Evolutionary conservation across 768 basidiomycete genomes (phyloP).

Genomic region (Hygrocybe punicea): DNA sequence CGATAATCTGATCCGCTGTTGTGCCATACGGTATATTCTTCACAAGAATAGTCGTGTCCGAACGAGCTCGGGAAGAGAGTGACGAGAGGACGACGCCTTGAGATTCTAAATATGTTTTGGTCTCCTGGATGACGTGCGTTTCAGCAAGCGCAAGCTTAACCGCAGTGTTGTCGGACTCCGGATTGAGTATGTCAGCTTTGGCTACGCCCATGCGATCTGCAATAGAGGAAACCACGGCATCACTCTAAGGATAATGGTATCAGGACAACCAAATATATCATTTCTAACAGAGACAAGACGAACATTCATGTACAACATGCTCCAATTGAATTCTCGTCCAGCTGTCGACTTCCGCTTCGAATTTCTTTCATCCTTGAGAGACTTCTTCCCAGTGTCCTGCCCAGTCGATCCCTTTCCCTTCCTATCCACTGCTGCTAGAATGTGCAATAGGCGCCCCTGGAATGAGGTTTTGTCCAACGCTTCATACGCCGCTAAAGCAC

Average conservation of each 20-base stretch:
- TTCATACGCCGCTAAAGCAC: slow-evolving; percentile 66
- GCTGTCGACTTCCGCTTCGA: slow-evolving; percentile 64
- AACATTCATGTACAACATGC: slow-evolving; percentile 96
- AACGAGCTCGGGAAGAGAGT: slow-evolving; percentile 53
- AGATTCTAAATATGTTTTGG: slow-evolving; percentile 82
- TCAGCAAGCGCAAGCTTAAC: slow-evolving; percentile 96
- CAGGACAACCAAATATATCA: slow-evolving; percentile 6
- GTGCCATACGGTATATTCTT: slow-evolving; percentile 98
- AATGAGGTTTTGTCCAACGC: slow-evolving; percentile 80
- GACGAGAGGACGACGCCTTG: slow-evolving; percentile 65
- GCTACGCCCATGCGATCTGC: slow-evolving; percentile 83
- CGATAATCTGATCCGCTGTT: slow-evolving; percentile 65
- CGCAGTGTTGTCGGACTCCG: slow-evolving; percentile 73
- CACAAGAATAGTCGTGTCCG: slow-evolving; percentile 81
- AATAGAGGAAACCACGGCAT: slow-evolving; percentile 88
- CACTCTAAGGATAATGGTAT: slow-evolving; percentile 54
- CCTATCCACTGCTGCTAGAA: slow-evolving; percentile 78
- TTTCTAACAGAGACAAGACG: slow-evolving; percentile 34
- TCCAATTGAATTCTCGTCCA: slow-evolving; percentile 87
- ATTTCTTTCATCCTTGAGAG: slow-evolving; percentile 57
- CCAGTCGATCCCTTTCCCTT: slow-evolving; percentile 45
- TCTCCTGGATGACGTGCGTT: slow-evolving; percentile 93
- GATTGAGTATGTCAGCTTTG: slow-evolving; percentile 85
- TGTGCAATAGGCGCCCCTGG: slow-evolving; percentile 88
- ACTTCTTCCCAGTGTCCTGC: slow-evolving; percentile 46